Conservation (phyloP, 345 rosid species). For the Aegle marmelos region DNA sequence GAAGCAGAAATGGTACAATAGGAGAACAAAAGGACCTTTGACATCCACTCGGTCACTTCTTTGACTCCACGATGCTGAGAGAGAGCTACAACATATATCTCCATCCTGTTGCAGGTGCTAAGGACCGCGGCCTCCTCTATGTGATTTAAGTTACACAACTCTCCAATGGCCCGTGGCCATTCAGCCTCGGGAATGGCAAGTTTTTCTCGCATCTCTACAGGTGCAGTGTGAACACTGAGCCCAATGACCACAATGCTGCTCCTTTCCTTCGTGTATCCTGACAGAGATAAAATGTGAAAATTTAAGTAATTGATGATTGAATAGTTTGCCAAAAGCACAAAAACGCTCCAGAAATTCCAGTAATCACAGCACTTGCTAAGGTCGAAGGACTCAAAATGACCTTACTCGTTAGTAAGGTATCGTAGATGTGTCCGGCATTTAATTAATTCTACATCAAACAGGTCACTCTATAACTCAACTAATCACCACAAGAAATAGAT, state of each 20-base stretch:
- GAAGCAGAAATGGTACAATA: background rate
- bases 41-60: constrained; percentile 91
- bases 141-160: constrained; percentile 82
- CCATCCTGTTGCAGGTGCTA: constrained; percentile 82
- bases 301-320: constrained; percentile 8
- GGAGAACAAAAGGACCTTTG: constrained; percentile 52
- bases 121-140: constrained; percentile 85
- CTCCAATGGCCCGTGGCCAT: constrained; percentile 81
- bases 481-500: background rate
- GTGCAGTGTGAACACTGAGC: constrained; percentile 69
- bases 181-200: constrained; percentile 83
- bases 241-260: constrained; percentile 76
- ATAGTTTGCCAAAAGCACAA: background rate
- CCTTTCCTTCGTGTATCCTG: constrained; percentile 75
- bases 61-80: constrained; percentile 80
- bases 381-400: background rate
- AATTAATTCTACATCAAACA: background rate
- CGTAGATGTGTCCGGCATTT: background rate
- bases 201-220: constrained; percentile 84
- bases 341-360: background rate
- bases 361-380: background rate
- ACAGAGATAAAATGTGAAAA: background rate
- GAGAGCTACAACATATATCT: constrained; percentile 67
- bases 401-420: no score
- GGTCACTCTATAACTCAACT: background rate